These are phyloP conservation scores for Oxyria digyna DNA, from an alignment of 148 eudicot species.

Conservation along the genomic window DNA sequence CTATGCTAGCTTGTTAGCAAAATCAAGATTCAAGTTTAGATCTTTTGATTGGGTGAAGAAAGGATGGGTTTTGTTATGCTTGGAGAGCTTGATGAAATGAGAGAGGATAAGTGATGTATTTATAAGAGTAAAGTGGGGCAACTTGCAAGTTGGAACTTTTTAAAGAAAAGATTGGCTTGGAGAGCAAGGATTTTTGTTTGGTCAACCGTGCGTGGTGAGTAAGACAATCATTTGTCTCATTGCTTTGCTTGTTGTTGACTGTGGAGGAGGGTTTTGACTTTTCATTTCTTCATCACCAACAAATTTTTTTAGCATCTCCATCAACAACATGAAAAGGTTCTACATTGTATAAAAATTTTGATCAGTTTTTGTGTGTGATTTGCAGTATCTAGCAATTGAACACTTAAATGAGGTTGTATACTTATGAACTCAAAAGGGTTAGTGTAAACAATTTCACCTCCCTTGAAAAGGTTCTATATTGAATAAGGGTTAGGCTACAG, in stretches of 20 bases:
- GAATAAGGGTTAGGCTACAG: no score
- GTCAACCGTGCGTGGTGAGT: slow-evolving; percentile 4
- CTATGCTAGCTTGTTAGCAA: neutral
- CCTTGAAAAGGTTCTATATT: no score
- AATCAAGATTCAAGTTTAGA: neutral
- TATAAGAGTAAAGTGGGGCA: neutral
- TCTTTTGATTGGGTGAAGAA: neutral
- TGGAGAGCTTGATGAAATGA: neutral
- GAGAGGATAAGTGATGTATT: neutral
- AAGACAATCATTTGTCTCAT: neutral
- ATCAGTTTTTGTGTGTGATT: no score
- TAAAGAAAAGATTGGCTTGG: neutral
- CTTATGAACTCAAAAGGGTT: no score
- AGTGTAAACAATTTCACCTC: no score
- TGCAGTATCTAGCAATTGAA: no score
- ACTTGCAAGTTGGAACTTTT: neutral
- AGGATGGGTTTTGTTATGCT: neutral
- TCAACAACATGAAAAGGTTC: no score
- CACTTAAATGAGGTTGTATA: no score
- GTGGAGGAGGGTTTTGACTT: neutral
- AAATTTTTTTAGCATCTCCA: no score
- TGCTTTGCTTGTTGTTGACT: neutral
- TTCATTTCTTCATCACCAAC: neutral
- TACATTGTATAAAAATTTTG: no score
- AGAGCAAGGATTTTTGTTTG: neutral